These are phyloP conservation scores for Sesbania bispinosa DNA, from an alignment of 306 rosid species.

Conservation along the genomic window DNA sequence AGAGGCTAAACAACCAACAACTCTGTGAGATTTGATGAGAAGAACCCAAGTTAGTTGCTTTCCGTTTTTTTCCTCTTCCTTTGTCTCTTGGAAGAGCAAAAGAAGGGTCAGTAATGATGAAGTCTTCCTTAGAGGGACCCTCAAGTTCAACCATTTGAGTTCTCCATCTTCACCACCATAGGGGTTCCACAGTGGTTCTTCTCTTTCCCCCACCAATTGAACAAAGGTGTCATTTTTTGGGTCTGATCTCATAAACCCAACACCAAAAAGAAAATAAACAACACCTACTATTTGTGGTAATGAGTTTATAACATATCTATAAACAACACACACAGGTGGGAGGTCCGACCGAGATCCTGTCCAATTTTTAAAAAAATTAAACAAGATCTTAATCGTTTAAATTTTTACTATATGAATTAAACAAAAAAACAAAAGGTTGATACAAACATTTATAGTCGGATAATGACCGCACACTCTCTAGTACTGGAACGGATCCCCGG, in stretches of 20 bases:
- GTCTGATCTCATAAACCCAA: constrained; percentile 35
- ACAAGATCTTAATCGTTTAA: too few species aligned
- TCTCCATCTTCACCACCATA: constrained; percentile 89
- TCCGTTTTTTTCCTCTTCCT: constrained; percentile 69
- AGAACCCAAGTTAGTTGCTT: constrained; percentile 94
- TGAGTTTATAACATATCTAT: too few species aligned
- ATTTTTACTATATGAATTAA: too few species aligned
- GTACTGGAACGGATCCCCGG: too few species aligned
- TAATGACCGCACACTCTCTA: too few species aligned
- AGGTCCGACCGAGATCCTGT: too few species aligned
- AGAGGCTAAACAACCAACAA: constrained; percentile 80
- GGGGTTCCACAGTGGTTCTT: constrained; percentile 55
- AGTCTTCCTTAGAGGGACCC: constrained; percentile 66
- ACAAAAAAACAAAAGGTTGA: too few species aligned
- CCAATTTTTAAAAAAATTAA: too few species aligned
- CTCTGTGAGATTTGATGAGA: constrained; percentile 85
- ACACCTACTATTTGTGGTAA: not conserved
- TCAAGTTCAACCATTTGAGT: constrained; percentile 88
- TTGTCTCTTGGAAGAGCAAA: constrained; percentile 37
- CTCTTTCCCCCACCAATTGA: constrained; percentile 65
- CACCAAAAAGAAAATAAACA: not conserved
- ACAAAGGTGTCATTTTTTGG: constrained; percentile 54
- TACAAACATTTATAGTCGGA: too few species aligned
- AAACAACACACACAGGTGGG: too few species aligned
- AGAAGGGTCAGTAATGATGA: constrained; percentile 25